Evolutionary conservation across 2,329 filamentous ascomycete species (phyloP).

Genomic region (Penicillium sp.): DNA sequence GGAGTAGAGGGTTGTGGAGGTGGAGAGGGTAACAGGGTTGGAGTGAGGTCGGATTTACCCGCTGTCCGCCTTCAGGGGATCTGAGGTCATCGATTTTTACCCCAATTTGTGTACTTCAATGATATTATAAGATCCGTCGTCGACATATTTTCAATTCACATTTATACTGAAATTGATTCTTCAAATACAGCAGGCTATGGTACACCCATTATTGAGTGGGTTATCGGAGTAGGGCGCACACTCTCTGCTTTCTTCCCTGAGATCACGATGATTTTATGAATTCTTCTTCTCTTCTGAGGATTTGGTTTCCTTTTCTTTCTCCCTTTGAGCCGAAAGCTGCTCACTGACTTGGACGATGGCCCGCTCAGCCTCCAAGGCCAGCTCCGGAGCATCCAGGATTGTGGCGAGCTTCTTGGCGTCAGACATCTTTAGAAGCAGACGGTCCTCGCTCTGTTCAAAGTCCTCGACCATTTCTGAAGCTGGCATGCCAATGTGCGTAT

Average conservation of each 20-base stretch:
- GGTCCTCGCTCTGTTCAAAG: constrained; percentile 43
- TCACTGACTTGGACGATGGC: constrained; percentile 67
- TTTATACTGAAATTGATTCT: neutral
- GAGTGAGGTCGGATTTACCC: constrained; percentile 13
- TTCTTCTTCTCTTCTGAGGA: constrained; percentile 24
- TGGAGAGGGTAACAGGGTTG: constrained; percentile 10
- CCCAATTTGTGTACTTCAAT: neutral
- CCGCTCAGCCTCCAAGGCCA: constrained; percentile 68
- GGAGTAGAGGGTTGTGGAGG: constrained; percentile 3
- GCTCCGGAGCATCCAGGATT: constrained; percentile 62
- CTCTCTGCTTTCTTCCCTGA: neutral
- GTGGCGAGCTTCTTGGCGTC: constrained; percentile 58
- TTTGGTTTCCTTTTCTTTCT: constrained; percentile 16
- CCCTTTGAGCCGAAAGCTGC: constrained; percentile 28
- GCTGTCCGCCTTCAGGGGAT: constrained; percentile 26
- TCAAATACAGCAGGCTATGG: constrained; percentile 1
- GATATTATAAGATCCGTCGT: neutral
- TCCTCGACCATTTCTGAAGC: constrained; percentile 31
- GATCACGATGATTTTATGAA: constrained; percentile 9
- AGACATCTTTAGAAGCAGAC: constrained; percentile 41
- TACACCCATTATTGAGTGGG: neutral
- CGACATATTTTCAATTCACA: neutral
- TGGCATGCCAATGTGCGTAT: constrained; percentile 26
- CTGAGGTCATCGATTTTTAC: constrained; percentile 21
- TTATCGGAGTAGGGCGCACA: neutral